These are phyloP conservation scores for Rusavskia elegans DNA, from an alignment of 495 filamentous ascomycete species.

Conservation along the genomic window DNA sequence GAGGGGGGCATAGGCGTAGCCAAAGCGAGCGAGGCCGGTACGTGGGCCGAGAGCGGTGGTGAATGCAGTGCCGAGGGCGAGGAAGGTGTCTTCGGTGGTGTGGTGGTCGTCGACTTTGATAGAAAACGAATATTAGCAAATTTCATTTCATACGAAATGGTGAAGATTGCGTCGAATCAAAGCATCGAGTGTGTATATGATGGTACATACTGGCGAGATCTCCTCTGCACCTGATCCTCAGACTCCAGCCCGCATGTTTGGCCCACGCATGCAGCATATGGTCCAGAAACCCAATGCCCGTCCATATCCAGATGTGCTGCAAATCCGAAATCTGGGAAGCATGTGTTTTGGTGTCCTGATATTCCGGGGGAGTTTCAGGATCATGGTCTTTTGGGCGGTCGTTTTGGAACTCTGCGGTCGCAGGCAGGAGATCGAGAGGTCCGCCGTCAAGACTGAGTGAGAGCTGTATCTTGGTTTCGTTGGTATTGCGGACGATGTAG, in stretches of 20 bases:
- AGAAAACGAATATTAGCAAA: not conserved
- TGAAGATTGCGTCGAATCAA: not conserved
- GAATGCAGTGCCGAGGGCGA: constrained; percentile 79
- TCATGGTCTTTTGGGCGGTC: constrained; percentile 19
- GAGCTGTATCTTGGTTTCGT: constrained; percentile 91
- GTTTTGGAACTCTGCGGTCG: constrained; percentile 29
- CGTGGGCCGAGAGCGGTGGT: constrained; percentile 57
- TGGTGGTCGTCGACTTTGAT: constrained; percentile 89
- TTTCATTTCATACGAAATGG: not conserved
- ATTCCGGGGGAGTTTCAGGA: not conserved
- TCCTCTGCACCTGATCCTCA: constrained; percentile 64
- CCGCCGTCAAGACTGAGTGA: constrained; percentile 90
- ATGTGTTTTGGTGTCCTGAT: constrained; percentile 51
- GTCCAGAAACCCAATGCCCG: constrained; percentile 96
- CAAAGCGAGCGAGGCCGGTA: constrained; percentile 75
- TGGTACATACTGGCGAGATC: constrained; percentile 67
- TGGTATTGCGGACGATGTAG: constrained; percentile 69
- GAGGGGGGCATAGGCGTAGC: constrained; percentile 75
- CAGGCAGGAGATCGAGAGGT: constrained; percentile 41
- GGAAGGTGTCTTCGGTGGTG: constrained; percentile 88
- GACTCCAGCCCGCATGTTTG: constrained; percentile 88
- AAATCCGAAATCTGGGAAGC: constrained; percentile 65
- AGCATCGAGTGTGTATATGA: not conserved
- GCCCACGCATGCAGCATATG: constrained; percentile 97
- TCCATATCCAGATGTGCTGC: constrained; percentile 76